Evolutionary conservation across 2,329 filamentous ascomycete species (phyloP), one percentile per base, ranked within the genome.

Genomic region (Cercospora berteroae): DNA sequence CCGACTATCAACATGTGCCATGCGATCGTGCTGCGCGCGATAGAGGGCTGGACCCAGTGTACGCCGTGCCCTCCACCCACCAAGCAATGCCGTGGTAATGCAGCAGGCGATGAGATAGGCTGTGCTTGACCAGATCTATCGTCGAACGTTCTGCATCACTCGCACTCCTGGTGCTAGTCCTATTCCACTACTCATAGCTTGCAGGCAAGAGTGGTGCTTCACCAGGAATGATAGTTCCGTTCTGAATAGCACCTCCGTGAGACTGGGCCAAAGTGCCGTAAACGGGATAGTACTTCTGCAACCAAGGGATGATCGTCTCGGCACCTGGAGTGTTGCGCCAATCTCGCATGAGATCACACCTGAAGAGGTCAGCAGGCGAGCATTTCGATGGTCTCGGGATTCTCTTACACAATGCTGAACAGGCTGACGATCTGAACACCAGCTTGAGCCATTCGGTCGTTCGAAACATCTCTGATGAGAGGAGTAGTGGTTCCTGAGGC

Each of bases 301-400:
- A 79, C 78, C 83, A 89, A 12, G 89, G 88, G 67, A 90, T 79
- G 4, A 92, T 76, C 79, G 88, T 82, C 33, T 77, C 73, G 27
- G 84, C 74, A 60, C 81, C 82, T 13, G 84, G 84, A 8, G 80
- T 83, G 69, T 81, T 80, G 56, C 88, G 82, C 89, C 89, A 91
- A 76, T 91, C 89, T 36, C 89, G 83, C 89, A 91, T 91, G 63
- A 92, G 79, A 71, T 91, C 89, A 74, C 85, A 86, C 42, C 59
- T 61, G 18, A 7, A 61, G 36, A n/a, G 10, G 36, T 48, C 59
- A 61, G 39, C 42, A 13, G 13, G 6, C 6, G 27, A 27, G 16
- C 7, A 23, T 23, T 23, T 8, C n/a, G 20, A 20, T 20, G 27
- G 8, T 58, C 55, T 13, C 36, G 8, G 55, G 5, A 4, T 16